Conservation (phyloP, 495 filamentous ascomycete genomes). For the Bombardia bombarda region DNA sequence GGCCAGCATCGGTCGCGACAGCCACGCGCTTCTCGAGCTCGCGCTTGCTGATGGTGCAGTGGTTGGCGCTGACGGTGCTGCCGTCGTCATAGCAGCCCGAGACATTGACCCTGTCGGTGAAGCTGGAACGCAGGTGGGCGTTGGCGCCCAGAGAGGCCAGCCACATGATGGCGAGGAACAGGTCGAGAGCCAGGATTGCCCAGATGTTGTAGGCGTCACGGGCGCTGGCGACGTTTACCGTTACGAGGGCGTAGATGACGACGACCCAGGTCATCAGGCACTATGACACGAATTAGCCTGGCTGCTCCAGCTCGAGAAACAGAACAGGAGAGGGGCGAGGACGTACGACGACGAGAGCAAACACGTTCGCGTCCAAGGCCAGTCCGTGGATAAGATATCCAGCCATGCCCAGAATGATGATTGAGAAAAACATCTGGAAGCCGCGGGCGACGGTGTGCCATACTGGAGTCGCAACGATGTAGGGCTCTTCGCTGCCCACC, state of each 20-base stretch:
- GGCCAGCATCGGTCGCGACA: conserved; percentile 19
- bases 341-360: conserved; percentile 33
- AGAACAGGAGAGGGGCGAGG: neutral
- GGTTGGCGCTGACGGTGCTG: conserved; percentile 25
- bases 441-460: conserved; percentile 32
- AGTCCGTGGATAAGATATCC: conserved; percentile 38
- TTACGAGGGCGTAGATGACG: conserved; percentile 29
- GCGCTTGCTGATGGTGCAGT: conserved; percentile 22
- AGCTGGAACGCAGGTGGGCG: conserved; percentile 31
- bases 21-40: conserved; percentile 17
- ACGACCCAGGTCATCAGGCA: conserved; percentile 39
- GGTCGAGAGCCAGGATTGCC: conserved; percentile 37
- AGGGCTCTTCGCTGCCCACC: neutral
- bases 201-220: conserved; percentile 35
- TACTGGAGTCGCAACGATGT: conserved; percentile 18
- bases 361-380: conserved; percentile 22
- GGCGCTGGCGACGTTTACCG: conserved; percentile 30
- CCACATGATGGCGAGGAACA: conserved; percentile 39
- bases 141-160: conserved; percentile 37
- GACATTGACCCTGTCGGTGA: conserved; percentile 22
- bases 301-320: neutral
- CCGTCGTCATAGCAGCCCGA: conserved; percentile 29
- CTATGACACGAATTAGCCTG: conserved; percentile 16
- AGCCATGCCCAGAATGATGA: conserved; percentile 30
- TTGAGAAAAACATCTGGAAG: conserved; percentile 29